Percentiles rank a stretch among this genome's conserved stretches.
Evolutionary conservation across 352 stramenopile genomes (phyloP).

Genomic region (Hyaloperonospora arabidopsidis): DNA sequence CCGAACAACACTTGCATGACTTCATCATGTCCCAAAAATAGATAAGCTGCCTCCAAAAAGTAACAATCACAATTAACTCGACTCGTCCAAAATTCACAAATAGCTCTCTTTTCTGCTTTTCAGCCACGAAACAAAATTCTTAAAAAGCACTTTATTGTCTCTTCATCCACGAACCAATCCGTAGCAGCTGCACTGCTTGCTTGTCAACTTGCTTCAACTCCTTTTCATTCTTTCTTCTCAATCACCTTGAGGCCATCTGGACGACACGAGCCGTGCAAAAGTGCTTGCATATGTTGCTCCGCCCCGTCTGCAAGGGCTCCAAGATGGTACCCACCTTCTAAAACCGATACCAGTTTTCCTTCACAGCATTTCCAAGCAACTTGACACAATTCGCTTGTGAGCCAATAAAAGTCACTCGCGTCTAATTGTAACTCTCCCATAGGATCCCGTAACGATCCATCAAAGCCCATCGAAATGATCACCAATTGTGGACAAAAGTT

Average conservation of each 20-base stretch:
- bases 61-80: too few species aligned
- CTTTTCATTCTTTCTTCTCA: background rate
- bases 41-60: too few species aligned
- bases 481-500: slow-evolving; percentile 78
- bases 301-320: slow-evolving; percentile 39
- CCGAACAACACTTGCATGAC: too few species aligned
- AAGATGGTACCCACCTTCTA: slow-evolving; percentile 53
- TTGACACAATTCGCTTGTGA: slow-evolving; percentile 34
- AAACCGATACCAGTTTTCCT: slow-evolving; percentile 43
- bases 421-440: slow-evolving; percentile 39
- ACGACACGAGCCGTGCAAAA: slow-evolving; percentile 33
- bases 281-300: slow-evolving; percentile 40
- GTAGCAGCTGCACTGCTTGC: too few species aligned
- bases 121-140: too few species aligned
- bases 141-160: too few species aligned
- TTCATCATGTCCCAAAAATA: too few species aligned
- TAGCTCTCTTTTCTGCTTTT: too few species aligned
- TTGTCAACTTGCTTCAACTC: too few species aligned
- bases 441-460: slow-evolving; percentile 51
- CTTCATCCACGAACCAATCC: too few species aligned
- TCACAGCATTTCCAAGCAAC: slow-evolving; percentile 40
- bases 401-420: slow-evolving; percentile 49
- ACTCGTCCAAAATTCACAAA: too few species aligned
- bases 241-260: slow-evolving; percentile 10
- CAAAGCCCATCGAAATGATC: slow-evolving; percentile 81